Percentiles rank a stretch among this genome's conserved stretches.
phyloP scores from a whole-genome alignment of 2,329 filamentous ascomycete genomes.

The Nemania diffusa region DNA sequence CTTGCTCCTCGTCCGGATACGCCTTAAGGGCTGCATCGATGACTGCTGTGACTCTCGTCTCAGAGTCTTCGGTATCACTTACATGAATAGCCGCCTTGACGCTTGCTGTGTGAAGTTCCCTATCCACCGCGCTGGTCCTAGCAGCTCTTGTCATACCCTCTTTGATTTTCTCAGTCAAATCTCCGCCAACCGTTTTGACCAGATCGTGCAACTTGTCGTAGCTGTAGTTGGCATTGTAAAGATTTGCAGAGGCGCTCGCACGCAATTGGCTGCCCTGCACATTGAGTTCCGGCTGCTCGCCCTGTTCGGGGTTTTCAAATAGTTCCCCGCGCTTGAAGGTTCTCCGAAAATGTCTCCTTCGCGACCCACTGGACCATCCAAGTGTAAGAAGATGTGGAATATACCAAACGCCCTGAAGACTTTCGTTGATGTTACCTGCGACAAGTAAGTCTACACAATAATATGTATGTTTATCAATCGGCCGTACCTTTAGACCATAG shows the following conservation, averaged over 20 bases:
- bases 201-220: conserved; percentile 8
- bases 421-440: conserved; percentile 24
- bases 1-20: not conserved
- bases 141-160: conserved; percentile 17
- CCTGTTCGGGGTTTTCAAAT: not conserved
- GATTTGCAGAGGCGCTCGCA: not conserved
- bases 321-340: conserved; percentile 17
- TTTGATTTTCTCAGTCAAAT: conserved; percentile 16
- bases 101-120: not conserved
- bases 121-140: not conserved
- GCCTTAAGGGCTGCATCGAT: conserved; percentile 13
- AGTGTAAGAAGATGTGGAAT: conserved; percentile 23
- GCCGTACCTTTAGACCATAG: conserved; percentile 26
- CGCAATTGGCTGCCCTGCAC: not conserved
- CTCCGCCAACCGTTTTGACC: conserved; percentile 6
- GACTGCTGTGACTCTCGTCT: conserved; percentile 12
- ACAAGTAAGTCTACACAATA: not conserved
- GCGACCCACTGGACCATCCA: conserved; percentile 23
- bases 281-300: not conserved
- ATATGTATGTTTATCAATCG: not conserved
- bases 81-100: conserved; percentile 20
- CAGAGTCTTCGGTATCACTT: not conserved
- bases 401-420: conserved; percentile 23
- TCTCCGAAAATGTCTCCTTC: conserved; percentile 26
- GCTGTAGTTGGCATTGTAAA: conserved; percentile 13